phyloP scores from a whole-genome alignment of 257 asterid genomes.

The Prunella vulgaris region DNA sequence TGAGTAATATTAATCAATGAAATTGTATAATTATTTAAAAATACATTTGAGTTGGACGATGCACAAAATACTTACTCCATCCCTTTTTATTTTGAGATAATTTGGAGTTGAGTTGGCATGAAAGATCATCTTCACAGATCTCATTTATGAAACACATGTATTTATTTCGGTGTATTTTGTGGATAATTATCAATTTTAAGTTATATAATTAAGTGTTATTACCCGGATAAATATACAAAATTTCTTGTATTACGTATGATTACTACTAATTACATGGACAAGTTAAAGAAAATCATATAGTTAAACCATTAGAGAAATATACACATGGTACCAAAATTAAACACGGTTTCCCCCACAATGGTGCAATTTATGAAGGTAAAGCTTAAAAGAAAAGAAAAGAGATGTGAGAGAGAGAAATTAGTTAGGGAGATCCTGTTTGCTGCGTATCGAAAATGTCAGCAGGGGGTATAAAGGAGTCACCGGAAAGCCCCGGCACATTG shows the following conservation, averaged over 20 bases:
- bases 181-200: neutral
- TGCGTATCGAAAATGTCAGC: slow-evolving; percentile 43
- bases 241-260: neutral
- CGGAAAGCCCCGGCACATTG: slow-evolving; percentile 60
- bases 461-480: slow-evolving; percentile 69
- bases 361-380: slow-evolving; percentile 6
- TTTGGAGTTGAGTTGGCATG: no score
- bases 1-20: no score
- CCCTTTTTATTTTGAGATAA: no score
- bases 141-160: no score
- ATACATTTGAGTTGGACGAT: no score
- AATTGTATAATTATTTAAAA: no score
- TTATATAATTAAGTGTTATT: neutral
- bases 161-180: neutral
- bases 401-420: neutral
- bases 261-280: neutral
- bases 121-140: no score
- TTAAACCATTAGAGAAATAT: slow-evolving; percentile 20
- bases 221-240: neutral
- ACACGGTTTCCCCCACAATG: neutral
- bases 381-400: neutral
- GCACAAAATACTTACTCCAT: no score
- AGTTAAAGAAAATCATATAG: neutral
- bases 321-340: neutral
- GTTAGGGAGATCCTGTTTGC: slow-evolving; percentile 29